Base-by-base conservation (phyloP, 768 basidiomycete genomes). In the Rhodocollybia butyracea region DNA sequence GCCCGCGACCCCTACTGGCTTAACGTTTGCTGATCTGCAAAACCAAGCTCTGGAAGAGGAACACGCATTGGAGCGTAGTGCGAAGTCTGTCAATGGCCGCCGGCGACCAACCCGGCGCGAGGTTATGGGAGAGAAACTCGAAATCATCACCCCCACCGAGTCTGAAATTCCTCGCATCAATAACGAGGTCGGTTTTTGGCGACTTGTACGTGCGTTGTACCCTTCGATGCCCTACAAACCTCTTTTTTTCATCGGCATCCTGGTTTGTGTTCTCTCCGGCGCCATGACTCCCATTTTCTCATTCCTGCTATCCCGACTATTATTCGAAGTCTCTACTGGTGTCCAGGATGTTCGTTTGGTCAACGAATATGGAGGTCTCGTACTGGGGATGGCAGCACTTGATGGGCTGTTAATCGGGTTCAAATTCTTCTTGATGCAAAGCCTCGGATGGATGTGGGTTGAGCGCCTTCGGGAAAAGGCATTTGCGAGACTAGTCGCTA, bases 231-330 rank as follows among this genome's bases (percentile, higher is more conserved):
- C 94, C 0, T 67, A 80, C 65, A 97, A 95, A 63, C 75, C 77
- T 3, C 59, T 91, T 40, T 68, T 97, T 57, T 62, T 84, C 65
- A 27, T 90, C 51, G 94, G 94, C 17, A 74, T 96, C 24, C 2
- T 84, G 55, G 64, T 81, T n/a, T 86, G 87, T 55, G 59, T 93
- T 39, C 68, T 81, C 51, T 88, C 84, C 60, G 96, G 97, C 21
- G 80, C 89, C 3, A 84, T 89, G 76, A 97, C 94, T 0, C 96
- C 97, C 2, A 56, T 98, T 42, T 99, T 98, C 78, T 94, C 96
- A 1, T 92, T 80, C 75, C 80, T 94, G 59, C 85, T 97, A 62
- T 90, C 93, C 8, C 79, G 79, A 7, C 80, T 98, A 13, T 79
- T 96, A 54, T 88, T 82, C 66, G 79, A 89, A 58, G 84, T 91